Evolutionary conservation across 257 asterid genomes (phyloP).

Genomic region (Verbascum thapsus): DNA sequence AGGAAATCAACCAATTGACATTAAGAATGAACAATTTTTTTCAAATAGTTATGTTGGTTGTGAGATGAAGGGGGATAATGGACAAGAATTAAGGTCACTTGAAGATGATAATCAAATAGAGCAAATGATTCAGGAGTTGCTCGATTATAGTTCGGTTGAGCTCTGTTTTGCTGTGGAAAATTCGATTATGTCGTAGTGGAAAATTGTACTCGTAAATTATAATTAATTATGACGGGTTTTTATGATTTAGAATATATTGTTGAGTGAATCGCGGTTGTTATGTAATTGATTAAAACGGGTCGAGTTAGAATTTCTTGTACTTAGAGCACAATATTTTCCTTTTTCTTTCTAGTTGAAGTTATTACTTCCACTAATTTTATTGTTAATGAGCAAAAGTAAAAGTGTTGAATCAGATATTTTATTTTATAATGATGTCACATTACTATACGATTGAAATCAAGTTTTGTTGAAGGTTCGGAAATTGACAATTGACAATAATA

Average conservation of each 20-base stretch:
- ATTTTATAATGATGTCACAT: too few relatives aligned
- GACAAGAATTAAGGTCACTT: slow-evolving; percentile 36
- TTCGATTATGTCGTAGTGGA: slow-evolving; percentile 21
- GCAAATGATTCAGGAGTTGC: slow-evolving; percentile 87
- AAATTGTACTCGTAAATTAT: slow-evolving; percentile 14
- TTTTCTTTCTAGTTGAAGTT: not conserved
- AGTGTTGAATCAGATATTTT: too few relatives aligned
- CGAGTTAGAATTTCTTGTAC: too few relatives aligned
- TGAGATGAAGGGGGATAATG: slow-evolving; percentile 20
- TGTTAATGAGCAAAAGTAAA: too few relatives aligned
- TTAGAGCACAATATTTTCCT: not conserved
- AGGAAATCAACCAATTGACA: slow-evolving; percentile 1
- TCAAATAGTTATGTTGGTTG: not conserved
- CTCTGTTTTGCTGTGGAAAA: slow-evolving; percentile 44
- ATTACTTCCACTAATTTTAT: slow-evolving; percentile 4
- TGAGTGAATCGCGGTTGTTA: not conserved
- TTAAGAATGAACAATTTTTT: slow-evolving; percentile 24
- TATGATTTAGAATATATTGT: too few relatives aligned
- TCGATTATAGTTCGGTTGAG: slow-evolving; percentile 73
- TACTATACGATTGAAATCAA: too few relatives aligned
- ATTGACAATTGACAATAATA: too few relatives aligned
- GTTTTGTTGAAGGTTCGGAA: too few relatives aligned
- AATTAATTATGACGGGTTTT: too few relatives aligned
- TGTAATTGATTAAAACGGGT: not conserved
- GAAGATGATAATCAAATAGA: slow-evolving; percentile 85